A percentile compares a stretch with the other conserved stretches of the same genome.
Evolutionary conservation across 148 eudicot genomes (phyloP).

Genomic region (Limonium bicolor): DNA sequence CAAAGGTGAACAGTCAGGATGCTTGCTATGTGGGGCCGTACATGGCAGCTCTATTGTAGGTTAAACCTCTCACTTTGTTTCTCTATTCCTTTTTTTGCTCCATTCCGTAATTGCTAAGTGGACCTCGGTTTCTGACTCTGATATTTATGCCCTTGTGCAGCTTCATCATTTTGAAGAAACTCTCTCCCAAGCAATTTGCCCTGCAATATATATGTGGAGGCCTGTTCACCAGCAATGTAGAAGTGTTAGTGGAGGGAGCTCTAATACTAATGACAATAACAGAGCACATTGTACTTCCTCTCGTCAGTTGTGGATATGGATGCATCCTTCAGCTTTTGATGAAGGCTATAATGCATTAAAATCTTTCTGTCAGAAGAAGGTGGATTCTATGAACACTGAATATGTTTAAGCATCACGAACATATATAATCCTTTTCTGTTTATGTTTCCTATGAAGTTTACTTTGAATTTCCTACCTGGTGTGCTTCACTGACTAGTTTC

Average conservation of each 20-base stretch:
- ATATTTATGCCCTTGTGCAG: constrained; percentile 27
- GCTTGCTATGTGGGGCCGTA: constrained; percentile 32
- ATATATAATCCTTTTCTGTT: not conserved
- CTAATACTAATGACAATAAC: constrained; percentile 5
- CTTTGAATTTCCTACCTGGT: not conserved
- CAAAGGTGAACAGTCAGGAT: not conserved
- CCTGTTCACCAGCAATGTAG: constrained; percentile 19
- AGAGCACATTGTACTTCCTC: constrained; percentile 2
- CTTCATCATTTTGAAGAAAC: constrained; percentile 36
- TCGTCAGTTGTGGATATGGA: constrained; percentile 75
- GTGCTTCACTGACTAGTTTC: no score
- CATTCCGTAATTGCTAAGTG: not conserved
- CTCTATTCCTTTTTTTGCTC: not conserved
- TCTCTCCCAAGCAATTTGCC: constrained; percentile 41
- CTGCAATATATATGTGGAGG: constrained; percentile 76
- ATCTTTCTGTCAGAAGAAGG: constrained; percentile 50
- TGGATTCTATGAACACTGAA: constrained; percentile 7
- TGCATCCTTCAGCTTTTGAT: constrained; percentile 57
- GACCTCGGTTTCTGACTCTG: not conserved
- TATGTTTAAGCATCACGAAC: not conserved
- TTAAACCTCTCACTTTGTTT: not conserved
- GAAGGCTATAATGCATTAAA: constrained; percentile 61
- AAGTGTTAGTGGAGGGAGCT: constrained; percentile 7
- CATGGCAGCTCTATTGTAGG: constrained; percentile 70
- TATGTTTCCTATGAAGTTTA: not conserved